Base-by-base conservation (phyloP, 257 asterid species). In the Gardenia jasminoides region DNA sequence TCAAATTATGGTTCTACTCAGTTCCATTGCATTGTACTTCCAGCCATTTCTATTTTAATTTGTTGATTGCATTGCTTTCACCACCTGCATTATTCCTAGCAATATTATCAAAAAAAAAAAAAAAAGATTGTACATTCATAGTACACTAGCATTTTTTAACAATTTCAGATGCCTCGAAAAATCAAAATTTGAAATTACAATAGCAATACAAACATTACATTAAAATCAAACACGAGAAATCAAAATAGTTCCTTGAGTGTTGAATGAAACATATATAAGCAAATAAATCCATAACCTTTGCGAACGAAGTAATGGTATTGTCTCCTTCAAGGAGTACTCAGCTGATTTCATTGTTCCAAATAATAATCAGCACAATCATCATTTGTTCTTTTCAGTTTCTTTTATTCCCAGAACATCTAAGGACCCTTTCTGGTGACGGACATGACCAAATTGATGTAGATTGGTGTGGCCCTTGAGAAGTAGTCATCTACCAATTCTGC, bases 391-490 rank as follows among this genome's bases (percentile, higher is more conserved):
- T 36, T 36, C 39, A n/a, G n/a, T n/a, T 52, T 16, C 1, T 52
- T 52, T 20, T 56, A 56, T 26, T 19, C 28, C 64, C 20, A 1
- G 7, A 54, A 56, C 10, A 22, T 17, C 26, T 44, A 68, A 61
- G 28, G 72, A 17, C 31, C 82, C 44, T 74, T 87, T 56, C 79
- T 83, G 0, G 90, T 80, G 48, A 90, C 26, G 44, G 91, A 90
- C 77, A 92, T 19, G 11, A 88, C 87, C 77, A 90, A 81, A 81
- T 89, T 84, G 48, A 85, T 79, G 75, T 84, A 86, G 3, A 75
- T 85, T 0, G 91, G 83, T 26, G 28, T 62, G 10, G 83, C 72
- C 39, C 28, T 86, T 58, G 84, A 67, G 52, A 81, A 72, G 67
- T 89, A 88, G 54, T 84, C 83, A 75, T 86, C 91, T 17, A 89